Conservation (phyloP, 129 eudicot genomes). For the Glebionis coronaria region DNA sequence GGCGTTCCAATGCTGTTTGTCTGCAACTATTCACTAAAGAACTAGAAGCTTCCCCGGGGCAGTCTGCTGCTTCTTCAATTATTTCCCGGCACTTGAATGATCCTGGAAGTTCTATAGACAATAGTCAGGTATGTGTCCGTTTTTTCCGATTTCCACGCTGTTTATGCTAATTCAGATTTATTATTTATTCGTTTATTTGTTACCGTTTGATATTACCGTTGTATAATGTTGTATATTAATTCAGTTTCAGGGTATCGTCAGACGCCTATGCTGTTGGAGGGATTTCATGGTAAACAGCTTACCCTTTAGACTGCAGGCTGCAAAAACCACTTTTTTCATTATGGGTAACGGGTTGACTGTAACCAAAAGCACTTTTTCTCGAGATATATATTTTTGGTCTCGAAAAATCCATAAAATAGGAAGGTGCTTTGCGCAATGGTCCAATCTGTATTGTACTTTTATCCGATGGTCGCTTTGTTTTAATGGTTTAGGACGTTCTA, state of each 20-base stretch:
- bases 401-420: too few relatives aligned
- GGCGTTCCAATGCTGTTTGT: conserved; percentile 81
- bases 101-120: conserved; percentile 43
- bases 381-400: too few relatives aligned
- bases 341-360: background rate
- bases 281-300: conserved; percentile 71
- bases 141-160: too few relatives aligned
- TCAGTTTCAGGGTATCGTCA: conserved; percentile 76
- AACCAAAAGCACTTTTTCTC: too few relatives aligned
- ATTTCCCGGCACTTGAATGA: conserved; percentile 65
- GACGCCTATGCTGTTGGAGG: conserved; percentile 84
- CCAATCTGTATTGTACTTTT: too few relatives aligned
- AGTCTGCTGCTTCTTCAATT: conserved; percentile 86
- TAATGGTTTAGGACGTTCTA: too few relatives aligned
- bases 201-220: background rate
- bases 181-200: too few relatives aligned
- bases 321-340: too few relatives aligned
- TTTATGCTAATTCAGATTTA: too few relatives aligned
- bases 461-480: too few relatives aligned
- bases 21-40: conserved; percentile 87
- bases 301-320: conserved; percentile 20
- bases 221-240: conserved; percentile 9
- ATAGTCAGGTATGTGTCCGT: conserved; percentile 31
- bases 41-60: conserved; percentile 78
- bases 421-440: too few relatives aligned